Evolutionary conservation across 192 early-diverging fungal species (phyloP).

Genomic region (Podila epicladia): DNA sequence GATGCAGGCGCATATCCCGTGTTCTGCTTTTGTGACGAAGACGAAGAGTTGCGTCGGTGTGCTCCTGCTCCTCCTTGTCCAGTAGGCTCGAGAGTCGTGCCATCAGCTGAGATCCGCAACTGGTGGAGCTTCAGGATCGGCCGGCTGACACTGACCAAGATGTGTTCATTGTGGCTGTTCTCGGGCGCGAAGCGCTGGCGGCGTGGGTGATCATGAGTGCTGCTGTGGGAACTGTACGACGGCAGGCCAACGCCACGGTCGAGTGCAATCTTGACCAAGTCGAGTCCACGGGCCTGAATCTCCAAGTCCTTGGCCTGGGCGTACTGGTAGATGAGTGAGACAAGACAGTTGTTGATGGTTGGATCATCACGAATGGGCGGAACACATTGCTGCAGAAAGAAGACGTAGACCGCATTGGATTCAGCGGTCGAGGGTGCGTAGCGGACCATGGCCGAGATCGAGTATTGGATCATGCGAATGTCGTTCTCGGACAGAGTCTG

Average conservation of each 20-base stretch:
- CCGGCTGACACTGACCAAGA: conserved; percentile 19
- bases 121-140: conserved; percentile 11
- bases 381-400: conserved; percentile 24
- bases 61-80: not conserved
- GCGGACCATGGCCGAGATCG: conserved; percentile 24
- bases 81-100: conserved; percentile 3
- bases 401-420: conserved; percentile 31
- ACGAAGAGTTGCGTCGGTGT: not conserved
- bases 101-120: conserved; percentile 21
- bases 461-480: conserved; percentile 4
- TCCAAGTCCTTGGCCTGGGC: conserved; percentile 5
- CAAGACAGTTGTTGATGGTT: conserved; percentile 31
- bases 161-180: not conserved
- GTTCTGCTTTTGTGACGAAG: not conserved
- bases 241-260: conserved; percentile 26
- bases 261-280: conserved; percentile 34
- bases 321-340: conserved; percentile 43
- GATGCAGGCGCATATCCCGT: not conserved
- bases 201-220: no score
- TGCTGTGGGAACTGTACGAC: conserved; percentile 1
- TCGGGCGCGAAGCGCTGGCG: not conserved
- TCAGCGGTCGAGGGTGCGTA: conserved; percentile 27
- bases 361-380: conserved; percentile 20
- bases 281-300: conserved; percentile 13
- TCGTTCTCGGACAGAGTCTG: conserved; percentile 4